phyloP scores from a whole-genome alignment of 2,329 filamentous ascomycete genomes.

The Pseudovirgaria hyperparasitica region DNA sequence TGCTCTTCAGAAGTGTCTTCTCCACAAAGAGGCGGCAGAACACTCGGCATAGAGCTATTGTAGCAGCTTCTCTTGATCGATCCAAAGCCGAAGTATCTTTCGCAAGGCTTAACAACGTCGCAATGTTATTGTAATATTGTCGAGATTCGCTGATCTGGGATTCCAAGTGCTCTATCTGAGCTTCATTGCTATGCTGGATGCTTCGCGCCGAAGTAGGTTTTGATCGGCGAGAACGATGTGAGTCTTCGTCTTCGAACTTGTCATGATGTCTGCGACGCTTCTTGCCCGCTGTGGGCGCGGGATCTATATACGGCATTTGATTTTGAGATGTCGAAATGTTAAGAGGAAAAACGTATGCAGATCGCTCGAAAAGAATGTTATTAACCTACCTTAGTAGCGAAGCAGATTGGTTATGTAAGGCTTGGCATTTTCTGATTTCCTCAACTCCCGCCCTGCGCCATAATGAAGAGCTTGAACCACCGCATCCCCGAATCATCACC shows the following conservation, averaged over 20 bases:
- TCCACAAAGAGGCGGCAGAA: constrained; percentile 71
- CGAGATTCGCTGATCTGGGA: constrained; percentile 71
- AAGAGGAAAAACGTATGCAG: no score
- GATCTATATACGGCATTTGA: constrained; percentile 24
- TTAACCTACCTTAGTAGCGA: no score
- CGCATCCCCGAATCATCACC: no score
- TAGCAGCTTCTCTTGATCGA: no score
- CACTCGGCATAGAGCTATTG: constrained; percentile 72
- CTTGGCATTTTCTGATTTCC: no score
- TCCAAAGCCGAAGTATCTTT: constrained; percentile 46
- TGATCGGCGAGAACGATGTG: no score
- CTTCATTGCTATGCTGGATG: constrained; percentile 48
- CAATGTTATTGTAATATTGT: constrained; percentile 87
- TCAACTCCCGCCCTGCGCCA: no score
- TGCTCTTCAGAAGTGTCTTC: constrained; percentile 55
- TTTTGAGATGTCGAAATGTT: no score
- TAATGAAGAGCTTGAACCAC: no score
- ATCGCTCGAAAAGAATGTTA: constrained; percentile 1
- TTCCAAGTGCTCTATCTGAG: constrained; percentile 63
- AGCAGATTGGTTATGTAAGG: no score
- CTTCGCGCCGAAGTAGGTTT: no score
- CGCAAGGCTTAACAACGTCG: constrained; percentile 49
- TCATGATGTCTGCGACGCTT: constrained; percentile 21
- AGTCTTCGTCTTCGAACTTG: constrained; percentile 12
- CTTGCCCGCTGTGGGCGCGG: constrained; percentile 16